Percentiles rank a stretch among this genome's conserved stretches.
phyloP scores from a whole-genome alignment of 257 asterid species.

The Thymus quinquecostatus region DNA sequence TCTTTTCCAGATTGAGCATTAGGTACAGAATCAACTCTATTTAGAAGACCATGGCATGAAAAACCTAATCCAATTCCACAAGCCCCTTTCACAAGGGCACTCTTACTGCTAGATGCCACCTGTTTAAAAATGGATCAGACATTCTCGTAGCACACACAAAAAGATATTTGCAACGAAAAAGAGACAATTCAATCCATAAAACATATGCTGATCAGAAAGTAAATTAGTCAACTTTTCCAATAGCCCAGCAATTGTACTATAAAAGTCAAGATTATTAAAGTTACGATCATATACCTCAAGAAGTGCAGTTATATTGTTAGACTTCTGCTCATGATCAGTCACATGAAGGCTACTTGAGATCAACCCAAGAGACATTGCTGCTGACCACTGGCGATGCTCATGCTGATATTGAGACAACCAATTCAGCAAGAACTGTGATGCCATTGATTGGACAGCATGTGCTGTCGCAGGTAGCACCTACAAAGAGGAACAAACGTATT shows the following conservation, averaged over 20 bases:
- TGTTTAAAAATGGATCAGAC: constrained; percentile 38
- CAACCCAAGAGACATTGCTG: constrained; percentile 95
- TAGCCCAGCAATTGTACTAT: constrained; percentile 12
- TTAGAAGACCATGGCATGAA: constrained; percentile 81
- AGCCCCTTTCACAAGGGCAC: constrained; percentile 94
- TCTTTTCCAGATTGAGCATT: constrained; percentile 47
- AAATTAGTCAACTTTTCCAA: background rate
- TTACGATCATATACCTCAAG: constrained; percentile 64
- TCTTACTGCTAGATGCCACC: constrained; percentile 81
- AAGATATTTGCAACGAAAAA: background rate
- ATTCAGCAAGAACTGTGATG: constrained; percentile 74
- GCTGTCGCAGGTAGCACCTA: constrained; percentile 84
- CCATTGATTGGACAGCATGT: constrained; percentile 66
- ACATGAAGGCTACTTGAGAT: constrained; percentile 88
- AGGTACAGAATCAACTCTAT: constrained; percentile 58
- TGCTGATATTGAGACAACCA: constrained; percentile 89
- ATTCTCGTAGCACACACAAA: constrained; percentile 14
- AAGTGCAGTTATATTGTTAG: constrained; percentile 67
- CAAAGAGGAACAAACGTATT: constrained; percentile 29
- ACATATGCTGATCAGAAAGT: constrained; percentile 5
- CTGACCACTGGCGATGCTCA: constrained; percentile 94
- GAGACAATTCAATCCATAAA: constrained; percentile 6
- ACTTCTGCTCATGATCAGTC: constrained; percentile 85
- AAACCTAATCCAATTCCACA: constrained; percentile 95
- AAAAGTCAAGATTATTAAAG: background rate